A percentile compares a stretch with the other conserved stretches of the same genome.
Evolutionary conservation across 2,329 filamentous ascomycete species (phyloP).

Genomic region (Byssoonygena ceratinophila): DNA sequence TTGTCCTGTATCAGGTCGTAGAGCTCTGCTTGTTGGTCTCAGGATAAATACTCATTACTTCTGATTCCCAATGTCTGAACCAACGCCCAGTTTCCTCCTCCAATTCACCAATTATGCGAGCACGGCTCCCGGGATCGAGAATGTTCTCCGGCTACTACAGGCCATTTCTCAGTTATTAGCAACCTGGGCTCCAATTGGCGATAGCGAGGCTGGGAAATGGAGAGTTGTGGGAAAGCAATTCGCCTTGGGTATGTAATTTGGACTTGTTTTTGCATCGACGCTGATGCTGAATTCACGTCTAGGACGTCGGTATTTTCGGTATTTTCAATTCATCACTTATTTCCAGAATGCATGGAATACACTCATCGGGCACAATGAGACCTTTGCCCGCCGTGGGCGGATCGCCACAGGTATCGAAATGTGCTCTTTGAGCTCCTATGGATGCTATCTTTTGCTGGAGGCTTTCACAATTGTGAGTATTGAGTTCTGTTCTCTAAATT

Average conservation of each 20-base stretch:
- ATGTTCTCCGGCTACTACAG: slow-evolving; percentile 32
- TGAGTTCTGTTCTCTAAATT: neutral
- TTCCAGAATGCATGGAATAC: slow-evolving; percentile 44
- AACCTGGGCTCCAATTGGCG: neutral
- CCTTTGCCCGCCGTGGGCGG: slow-evolving; percentile 15
- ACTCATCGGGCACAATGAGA: slow-evolving; percentile 24
- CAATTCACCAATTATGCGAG: slow-evolving; percentile 28
- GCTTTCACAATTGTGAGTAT: slow-evolving; percentile 50
- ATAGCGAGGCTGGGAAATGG: slow-evolving; percentile 24
- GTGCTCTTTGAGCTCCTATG: slow-evolving; percentile 49
- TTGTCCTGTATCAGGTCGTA: neutral
- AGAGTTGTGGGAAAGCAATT: slow-evolving; percentile 33
- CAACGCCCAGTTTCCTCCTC: neutral
- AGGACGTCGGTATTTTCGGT: slow-evolving; percentile 54
- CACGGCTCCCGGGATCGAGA: slow-evolving; percentile 29
- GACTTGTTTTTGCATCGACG: slow-evolving; percentile 8
- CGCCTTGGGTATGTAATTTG: slow-evolving; percentile 29
- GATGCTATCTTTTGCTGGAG: slow-evolving; percentile 59
- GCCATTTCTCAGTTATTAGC: slow-evolving; percentile 19
- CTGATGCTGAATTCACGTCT: neutral
- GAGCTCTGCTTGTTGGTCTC: neutral
- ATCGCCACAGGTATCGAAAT: slow-evolving; percentile 44
- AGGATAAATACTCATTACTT: neutral
- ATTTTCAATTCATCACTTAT: slow-evolving; percentile 57
- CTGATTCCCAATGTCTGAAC: neutral